A percentile compares a stretch with the other conserved stretches of the same genome.
phyloP scores from a whole-genome alignment of 495 filamentous ascomycete species.

The Parachaetomium inaequale region DNA sequence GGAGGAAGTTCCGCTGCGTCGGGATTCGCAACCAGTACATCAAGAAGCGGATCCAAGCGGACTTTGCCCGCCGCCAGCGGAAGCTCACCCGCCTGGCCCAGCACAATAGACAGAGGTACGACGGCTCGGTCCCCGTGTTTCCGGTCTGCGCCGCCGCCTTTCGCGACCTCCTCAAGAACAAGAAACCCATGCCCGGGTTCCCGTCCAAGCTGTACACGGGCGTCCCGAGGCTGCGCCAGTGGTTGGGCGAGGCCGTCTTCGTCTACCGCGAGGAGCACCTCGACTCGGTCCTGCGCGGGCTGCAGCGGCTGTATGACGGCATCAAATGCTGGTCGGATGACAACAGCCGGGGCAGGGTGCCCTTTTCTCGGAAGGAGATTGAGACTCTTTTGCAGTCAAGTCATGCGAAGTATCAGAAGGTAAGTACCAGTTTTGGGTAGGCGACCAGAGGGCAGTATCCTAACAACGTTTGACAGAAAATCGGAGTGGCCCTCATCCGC shows the following conservation, averaged over 20 bases:
- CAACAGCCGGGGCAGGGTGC: conserved; percentile 3
- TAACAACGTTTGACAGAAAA: neutral
- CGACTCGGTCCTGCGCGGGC: conserved; percentile 16
- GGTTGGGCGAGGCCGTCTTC: conserved; percentile 21
- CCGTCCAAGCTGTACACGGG: conserved; percentile 24
- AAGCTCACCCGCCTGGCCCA: neutral
- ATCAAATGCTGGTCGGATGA: conserved; percentile 22
- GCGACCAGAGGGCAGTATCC: neutral
- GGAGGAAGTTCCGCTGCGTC: conserved; percentile 11
- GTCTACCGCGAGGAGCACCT: conserved; percentile 18
- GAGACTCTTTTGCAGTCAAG: neutral
- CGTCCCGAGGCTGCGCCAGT: conserved; percentile 23
- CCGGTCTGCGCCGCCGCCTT: conserved; percentile 21
- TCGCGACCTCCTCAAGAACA: conserved; percentile 12
- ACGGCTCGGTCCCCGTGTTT: conserved; percentile 10
- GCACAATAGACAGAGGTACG: neutral
- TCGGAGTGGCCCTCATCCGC: neutral
- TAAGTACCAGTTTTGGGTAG: neutral
- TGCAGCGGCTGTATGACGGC: conserved; percentile 15
- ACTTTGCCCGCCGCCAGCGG: conserved; percentile 10
- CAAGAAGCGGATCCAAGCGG: conserved; percentile 7
- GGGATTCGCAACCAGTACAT: conserved; percentile 13
- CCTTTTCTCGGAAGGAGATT: neutral
- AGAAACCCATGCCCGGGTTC: conserved; percentile 15
- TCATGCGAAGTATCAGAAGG: conserved; percentile 2